A percentile compares a stretch with the other conserved stretches of the same genome.
These are phyloP conservation scores for Ophiobolus disseminans DNA, from an alignment of 2,329 filamentous ascomycete genomes.

Conservation along the genomic window DNA sequence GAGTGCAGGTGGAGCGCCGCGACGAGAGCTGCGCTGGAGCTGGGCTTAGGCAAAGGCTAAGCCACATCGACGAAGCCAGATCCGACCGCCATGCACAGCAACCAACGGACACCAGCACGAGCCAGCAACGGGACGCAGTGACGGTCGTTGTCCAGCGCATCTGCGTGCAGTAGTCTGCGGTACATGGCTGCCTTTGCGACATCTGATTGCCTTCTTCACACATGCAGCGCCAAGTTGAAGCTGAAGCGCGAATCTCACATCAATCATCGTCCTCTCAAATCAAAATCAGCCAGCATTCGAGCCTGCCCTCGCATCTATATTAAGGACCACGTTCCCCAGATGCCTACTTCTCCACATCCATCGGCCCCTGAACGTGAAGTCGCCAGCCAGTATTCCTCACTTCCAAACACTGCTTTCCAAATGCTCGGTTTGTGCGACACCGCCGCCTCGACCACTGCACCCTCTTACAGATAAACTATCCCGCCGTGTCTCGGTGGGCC, in stretches of 20 bases:
- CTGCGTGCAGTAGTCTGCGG: no score
- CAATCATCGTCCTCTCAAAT: no score
- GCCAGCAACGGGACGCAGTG: conserved; percentile 7
- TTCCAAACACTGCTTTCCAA: background rate
- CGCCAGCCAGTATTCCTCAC: background rate
- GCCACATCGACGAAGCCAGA: conserved; percentile 2
- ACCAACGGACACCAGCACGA: conserved; percentile 10
- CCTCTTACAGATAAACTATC: background rate
- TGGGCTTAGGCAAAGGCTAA: conserved; percentile 1
- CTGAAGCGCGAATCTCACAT: background rate
- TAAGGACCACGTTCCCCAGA: conserved; percentile 19
- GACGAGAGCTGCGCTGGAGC: background rate
- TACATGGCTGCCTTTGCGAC: no score
- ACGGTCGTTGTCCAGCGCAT: background rate
- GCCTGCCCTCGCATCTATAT: conserved; percentile 21
- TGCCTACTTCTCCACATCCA: background rate
- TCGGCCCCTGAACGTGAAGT: background rate
- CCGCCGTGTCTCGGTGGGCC: no score
- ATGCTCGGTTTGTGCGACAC: background rate
- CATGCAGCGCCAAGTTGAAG: no score
- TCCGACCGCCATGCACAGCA: conserved; percentile 6
- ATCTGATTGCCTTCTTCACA: no score
- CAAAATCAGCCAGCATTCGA: background rate
- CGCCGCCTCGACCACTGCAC: background rate
- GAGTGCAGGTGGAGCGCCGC: background rate